These are phyloP conservation scores for Eucalyptus polyanthemos DNA, from an alignment of 345 rosid species.

Conservation along the genomic window DNA sequence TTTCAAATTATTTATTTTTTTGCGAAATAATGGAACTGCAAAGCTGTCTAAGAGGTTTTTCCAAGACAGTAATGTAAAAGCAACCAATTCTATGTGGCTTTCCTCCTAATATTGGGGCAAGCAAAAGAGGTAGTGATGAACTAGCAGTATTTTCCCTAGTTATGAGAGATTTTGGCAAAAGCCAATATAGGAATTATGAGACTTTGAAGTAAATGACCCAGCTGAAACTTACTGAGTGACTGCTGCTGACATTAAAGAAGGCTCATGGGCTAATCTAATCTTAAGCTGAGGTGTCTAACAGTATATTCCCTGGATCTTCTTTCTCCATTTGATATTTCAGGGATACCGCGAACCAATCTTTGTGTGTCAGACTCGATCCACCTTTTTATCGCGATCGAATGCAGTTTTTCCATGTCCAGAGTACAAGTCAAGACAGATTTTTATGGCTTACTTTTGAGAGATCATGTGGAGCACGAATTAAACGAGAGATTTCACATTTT, in stretches of 20 bases:
- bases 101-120: neutral
- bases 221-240: neutral
- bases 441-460: neutral
- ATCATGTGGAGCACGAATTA: neutral
- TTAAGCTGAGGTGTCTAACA: neutral
- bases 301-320: neutral
- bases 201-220: neutral
- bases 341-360: neutral
- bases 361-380: neutral
- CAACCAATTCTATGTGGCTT: neutral
- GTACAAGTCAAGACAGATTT: neutral
- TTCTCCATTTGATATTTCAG: neutral
- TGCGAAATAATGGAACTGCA: fast-evolving
- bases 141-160: neutral
- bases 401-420: neutral
- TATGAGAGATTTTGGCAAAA: neutral
- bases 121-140: neutral
- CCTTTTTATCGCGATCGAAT: neutral
- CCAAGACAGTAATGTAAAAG: neutral
- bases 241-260: neutral
- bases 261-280: neutral
- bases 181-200: neutral
- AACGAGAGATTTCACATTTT: neutral
- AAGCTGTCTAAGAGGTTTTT: neutral
- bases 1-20: neutral